These are phyloP conservation scores for Fusarium luffae DNA, from an alignment of 2,329 filamentous ascomycete species.

Conservation along the genomic window DNA sequence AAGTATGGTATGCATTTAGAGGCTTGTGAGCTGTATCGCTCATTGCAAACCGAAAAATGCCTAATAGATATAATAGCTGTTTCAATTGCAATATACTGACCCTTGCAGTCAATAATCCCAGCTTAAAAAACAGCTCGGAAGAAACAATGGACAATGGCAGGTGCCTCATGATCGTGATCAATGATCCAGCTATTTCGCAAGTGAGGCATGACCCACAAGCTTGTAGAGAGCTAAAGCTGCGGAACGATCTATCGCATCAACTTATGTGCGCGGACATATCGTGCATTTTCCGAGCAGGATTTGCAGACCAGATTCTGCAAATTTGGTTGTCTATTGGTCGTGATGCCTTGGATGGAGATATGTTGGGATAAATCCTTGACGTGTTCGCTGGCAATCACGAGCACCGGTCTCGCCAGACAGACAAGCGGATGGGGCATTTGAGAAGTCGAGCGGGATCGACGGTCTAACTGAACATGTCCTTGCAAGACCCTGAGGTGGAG, in stretches of 20 bases:
- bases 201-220: constrained; percentile 10
- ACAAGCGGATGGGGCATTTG: constrained; percentile 33
- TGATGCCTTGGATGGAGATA: constrained; percentile 20
- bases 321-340: constrained; percentile 35
- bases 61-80: neutral
- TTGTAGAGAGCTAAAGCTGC: constrained; percentile 27
- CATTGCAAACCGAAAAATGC: neutral
- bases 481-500: constrained; percentile 31
- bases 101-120: neutral
- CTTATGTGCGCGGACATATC: constrained; percentile 37
- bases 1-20: constrained; percentile 20
- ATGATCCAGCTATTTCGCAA: constrained; percentile 7
- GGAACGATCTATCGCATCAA: constrained; percentile 39
- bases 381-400: constrained; percentile 49
- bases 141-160: neutral
- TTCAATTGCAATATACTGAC: neutral
- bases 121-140: neutral
- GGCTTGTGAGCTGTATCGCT: neutral
- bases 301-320: constrained; percentile 36
- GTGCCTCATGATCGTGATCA: constrained; percentile 22
- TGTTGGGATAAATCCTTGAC: constrained; percentile 38
- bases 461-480: constrained; percentile 30
- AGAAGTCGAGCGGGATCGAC: constrained; percentile 40
- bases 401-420: constrained; percentile 40
- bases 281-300: constrained; percentile 40